phyloP scores from a whole-genome alignment of 129 eudicot species.

The Kitagawia praeruptora region DNA sequence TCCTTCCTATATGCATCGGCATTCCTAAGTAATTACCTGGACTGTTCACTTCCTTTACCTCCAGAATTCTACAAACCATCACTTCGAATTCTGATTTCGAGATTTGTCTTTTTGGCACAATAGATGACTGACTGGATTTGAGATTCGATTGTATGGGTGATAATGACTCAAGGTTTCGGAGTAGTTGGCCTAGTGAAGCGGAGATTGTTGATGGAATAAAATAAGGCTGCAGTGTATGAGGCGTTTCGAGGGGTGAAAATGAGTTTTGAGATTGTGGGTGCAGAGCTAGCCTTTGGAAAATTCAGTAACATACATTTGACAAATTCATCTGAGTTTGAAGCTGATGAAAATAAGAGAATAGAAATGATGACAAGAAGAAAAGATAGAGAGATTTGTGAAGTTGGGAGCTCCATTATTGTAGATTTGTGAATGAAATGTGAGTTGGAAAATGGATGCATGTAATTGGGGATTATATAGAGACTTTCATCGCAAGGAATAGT shows the following conservation, averaged over 20 bases:
- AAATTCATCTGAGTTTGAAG: background rate
- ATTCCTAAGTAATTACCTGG: too few relatives aligned
- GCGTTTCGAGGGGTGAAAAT: background rate
- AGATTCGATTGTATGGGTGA: conserved; percentile 14
- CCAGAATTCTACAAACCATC: too few relatives aligned
- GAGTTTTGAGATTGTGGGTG: background rate
- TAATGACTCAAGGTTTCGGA: conserved; percentile 18
- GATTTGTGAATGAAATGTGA: background rate
- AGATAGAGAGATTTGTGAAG: background rate
- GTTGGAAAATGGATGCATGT: background rate
- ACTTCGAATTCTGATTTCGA: conserved; percentile 22
- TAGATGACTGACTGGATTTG: conserved; percentile 13
- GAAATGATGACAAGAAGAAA: conserved; percentile 3
- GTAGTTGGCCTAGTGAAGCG: background rate
- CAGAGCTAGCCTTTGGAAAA: background rate
- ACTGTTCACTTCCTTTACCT: too few relatives aligned
- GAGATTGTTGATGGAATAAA: background rate
- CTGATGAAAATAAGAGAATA: background rate
- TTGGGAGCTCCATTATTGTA: background rate
- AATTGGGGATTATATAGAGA: background rate
- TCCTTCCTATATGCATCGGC: too few relatives aligned
- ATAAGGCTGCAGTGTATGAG: background rate
- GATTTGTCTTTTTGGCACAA: conserved; percentile 9
- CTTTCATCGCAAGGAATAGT: too few relatives aligned
- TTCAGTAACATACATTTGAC: background rate